These are phyloP conservation scores for Gilbertella persicaria DNA, from an alignment of 371 early-diverging fungal genomes.

Conservation along the genomic window DNA sequence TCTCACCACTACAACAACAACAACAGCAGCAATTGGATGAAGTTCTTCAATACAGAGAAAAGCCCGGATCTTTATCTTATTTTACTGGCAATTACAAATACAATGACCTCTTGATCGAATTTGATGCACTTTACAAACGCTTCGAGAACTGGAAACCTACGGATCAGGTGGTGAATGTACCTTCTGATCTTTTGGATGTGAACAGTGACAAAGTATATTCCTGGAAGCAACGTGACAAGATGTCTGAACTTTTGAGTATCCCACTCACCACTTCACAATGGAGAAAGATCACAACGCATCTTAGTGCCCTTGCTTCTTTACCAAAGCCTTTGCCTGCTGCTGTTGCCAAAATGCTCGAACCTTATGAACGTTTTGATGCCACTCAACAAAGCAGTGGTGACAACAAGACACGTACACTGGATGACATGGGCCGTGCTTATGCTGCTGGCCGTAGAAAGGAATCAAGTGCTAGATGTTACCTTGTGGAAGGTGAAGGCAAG, in stretches of 20 bases:
- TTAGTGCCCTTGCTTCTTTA: slow-evolving; percentile 57
- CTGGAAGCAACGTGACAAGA: slow-evolving; percentile 60
- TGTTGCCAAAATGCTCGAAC: slow-evolving; percentile 44
- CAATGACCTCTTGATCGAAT: slow-evolving; percentile 71
- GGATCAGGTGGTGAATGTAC: background rate
- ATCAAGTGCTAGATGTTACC: slow-evolving; percentile 76
- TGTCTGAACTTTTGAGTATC: slow-evolving; percentile 56
- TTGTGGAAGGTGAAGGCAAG: slow-evolving; percentile 79
- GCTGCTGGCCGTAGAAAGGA: slow-evolving; percentile 88
- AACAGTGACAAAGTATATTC: slow-evolving; percentile 30
- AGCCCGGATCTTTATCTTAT: slow-evolving; percentile 78
- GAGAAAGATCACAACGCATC: slow-evolving; percentile 56
- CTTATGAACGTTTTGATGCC: slow-evolving; percentile 41
- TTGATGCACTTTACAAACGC: slow-evolving; percentile 66
- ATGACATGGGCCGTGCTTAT: slow-evolving; percentile 78
- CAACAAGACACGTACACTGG: slow-evolving; percentile 52
- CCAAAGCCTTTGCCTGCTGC: slow-evolving; percentile 52
- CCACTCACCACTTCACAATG: slow-evolving; percentile 69
- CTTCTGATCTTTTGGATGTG: slow-evolving; percentile 6
- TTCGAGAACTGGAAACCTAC: slow-evolving; percentile 37
- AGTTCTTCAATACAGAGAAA: slow-evolving; percentile 42
- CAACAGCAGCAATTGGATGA: slow-evolving; percentile 28
- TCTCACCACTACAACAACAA: background rate
- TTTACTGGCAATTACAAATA: slow-evolving; percentile 89
- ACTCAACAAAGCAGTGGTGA: slow-evolving; percentile 21